Evolutionary conservation across 768 basidiomycete species (phyloP).

Genomic region (Trametes cubensis): DNA sequence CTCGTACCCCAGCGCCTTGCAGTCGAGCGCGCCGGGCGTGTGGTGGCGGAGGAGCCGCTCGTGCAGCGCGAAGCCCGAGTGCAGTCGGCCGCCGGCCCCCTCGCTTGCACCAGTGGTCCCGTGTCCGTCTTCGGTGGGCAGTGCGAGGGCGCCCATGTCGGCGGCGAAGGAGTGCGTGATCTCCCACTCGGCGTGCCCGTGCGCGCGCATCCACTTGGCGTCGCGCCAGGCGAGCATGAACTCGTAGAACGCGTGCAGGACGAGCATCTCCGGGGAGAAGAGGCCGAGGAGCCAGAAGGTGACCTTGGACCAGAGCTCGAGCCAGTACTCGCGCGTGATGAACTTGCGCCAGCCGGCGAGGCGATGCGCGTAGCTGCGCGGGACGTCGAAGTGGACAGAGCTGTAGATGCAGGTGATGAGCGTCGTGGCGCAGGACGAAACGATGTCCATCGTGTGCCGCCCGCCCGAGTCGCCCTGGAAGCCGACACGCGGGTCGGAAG

Average conservation of each 20-base stretch:
- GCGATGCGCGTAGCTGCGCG: slow-evolving; percentile 20
- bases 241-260: slow-evolving; percentile 25
- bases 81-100: neutral
- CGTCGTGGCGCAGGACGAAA: slow-evolving; percentile 19
- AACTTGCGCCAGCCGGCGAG: slow-evolving; percentile 11
- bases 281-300: slow-evolving; percentile 25
- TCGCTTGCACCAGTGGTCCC: neutral
- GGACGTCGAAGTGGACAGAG: slow-evolving; percentile 24
- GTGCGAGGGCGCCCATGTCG: slow-evolving; percentile 21
- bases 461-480: slow-evolving; percentile 18
- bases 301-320: slow-evolving; percentile 23
- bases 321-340: slow-evolving; percentile 20
- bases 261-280: slow-evolving; percentile 26
- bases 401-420: slow-evolving; percentile 24
- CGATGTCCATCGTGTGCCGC: slow-evolving; percentile 20
- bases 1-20: slow-evolving; percentile 20
- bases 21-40: slow-evolving; percentile 16
- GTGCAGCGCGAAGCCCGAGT: slow-evolving; percentile 22
- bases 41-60: slow-evolving; percentile 11
- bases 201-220: slow-evolving; percentile 23
- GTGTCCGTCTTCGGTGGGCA: neutral
- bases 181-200: slow-evolving; percentile 20
- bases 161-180: slow-evolving; percentile 20
- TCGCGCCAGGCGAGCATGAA: slow-evolving; percentile 22
- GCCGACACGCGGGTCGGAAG: slow-evolving; percentile 19